Percentiles rank a stretch among this genome's conserved stretches.
These are phyloP conservation scores for Microbotryomycetes sp. DNA, from an alignment of 1,284 basidiomycete species.

Conservation along the genomic window DNA sequence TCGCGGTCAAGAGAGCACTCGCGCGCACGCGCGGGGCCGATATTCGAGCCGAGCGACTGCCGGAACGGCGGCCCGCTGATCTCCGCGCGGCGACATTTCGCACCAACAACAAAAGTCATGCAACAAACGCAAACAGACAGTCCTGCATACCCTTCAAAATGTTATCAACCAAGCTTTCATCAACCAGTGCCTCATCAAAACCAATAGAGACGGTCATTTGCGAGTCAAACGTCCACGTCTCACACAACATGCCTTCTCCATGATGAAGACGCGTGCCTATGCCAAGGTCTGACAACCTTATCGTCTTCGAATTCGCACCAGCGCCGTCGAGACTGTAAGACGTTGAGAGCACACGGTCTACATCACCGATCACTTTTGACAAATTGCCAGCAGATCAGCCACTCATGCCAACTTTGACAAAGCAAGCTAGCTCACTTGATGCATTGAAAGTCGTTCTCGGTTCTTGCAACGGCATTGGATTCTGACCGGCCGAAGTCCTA, in stretches of 20 bases:
- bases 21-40: too few species aligned
- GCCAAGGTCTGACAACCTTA: conserved; percentile 5
- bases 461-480: conserved; percentile 5
- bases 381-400: neutral
- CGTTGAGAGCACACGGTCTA: conserved; percentile 20
- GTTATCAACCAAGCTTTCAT: neutral
- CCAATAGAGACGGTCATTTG: conserved; percentile 16
- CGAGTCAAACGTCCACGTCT: conserved; percentile 21
- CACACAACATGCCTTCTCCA: conserved; percentile 23
- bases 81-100: too few species aligned
- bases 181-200: conserved; percentile 12
- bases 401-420: neutral
- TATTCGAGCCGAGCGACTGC: too few species aligned
- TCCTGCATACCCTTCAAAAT: conserved; percentile 8
- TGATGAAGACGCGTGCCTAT: conserved; percentile 21
- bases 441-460: conserved; percentile 14
- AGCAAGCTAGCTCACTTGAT: conserved; percentile 6
- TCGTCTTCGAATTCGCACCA: neutral
- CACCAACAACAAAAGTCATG: too few species aligned
- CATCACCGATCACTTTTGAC: conserved; percentile 24
- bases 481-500: neutral
- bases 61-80: neutral
- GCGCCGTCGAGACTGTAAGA: neutral
- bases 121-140: neutral
- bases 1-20: too few species aligned